Percentiles rank a stretch among this genome's conserved stretches.
Evolutionary conservation across 495 filamentous ascomycete genomes (phyloP).

Genomic region (Aspergillus hancockii): DNA sequence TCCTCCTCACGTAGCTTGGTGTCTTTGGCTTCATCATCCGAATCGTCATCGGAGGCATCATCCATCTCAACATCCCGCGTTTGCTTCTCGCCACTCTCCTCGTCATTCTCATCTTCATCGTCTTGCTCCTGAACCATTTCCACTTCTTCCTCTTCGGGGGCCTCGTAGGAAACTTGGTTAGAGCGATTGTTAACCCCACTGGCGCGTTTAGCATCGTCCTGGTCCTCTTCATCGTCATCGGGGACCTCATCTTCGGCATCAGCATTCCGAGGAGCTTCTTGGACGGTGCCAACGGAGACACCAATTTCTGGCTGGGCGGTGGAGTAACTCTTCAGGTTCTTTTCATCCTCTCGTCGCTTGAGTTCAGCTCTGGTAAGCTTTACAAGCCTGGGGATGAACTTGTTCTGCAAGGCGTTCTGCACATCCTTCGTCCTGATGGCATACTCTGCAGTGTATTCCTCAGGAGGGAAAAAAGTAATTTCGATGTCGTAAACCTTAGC

Average conservation of each 20-base stretch:
- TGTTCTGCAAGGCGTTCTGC: conserved; percentile 70
- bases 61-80: conserved; percentile 33
- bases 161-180: conserved; percentile 86
- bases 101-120: conserved; percentile 46
- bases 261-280: conserved; percentile 56
- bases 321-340: conserved; percentile 56
- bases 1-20: conserved; percentile 61
- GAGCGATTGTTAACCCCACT: conserved; percentile 71
- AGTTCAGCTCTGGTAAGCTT: conserved; percentile 70
- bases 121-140: conserved; percentile 57
- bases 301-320: conserved; percentile 82
- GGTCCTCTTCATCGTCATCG: conserved; percentile 73
- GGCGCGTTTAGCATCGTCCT: conserved; percentile 82
- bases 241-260: conserved; percentile 62
- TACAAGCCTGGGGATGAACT: conserved; percentile 72
- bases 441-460: conserved; percentile 83
- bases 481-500: conserved; percentile 84
- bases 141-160: conserved; percentile 88
- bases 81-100: conserved; percentile 32
- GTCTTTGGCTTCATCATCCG: conserved; percentile 40
- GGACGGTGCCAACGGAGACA: conserved; percentile 67
- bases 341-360: conserved; percentile 71
- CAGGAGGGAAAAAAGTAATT: conserved; percentile 77
- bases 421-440: conserved; percentile 79
- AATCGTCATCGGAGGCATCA: conserved; percentile 35